A percentile compares a stretch with the other conserved stretches of the same genome.
Conservation (phyloP, 371 early-diverging fungal species). For the Conidiobolus coronatus region DNA sequence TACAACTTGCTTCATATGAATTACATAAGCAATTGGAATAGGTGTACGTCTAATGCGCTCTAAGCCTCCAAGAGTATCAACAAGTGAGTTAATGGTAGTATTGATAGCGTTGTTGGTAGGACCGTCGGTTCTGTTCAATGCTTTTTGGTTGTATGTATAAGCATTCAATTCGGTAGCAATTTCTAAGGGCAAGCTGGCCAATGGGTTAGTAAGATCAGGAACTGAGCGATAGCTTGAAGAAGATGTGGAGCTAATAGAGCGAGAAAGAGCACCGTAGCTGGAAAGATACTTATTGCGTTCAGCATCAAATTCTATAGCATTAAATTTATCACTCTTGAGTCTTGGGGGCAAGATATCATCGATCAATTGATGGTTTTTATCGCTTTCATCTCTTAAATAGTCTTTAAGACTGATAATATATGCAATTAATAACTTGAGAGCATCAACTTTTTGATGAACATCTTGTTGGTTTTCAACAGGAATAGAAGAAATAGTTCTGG, state of each 20-base stretch:
- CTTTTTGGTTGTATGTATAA: conserved; percentile 22
- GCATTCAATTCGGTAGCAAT: conserved; percentile 26
- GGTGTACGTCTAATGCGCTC: conserved; percentile 54
- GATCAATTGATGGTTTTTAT: conserved; percentile 25
- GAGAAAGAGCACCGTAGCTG: background rate
- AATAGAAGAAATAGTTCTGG: conserved; percentile 33
- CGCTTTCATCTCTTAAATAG: conserved; percentile 41
- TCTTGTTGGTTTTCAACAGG: conserved; percentile 23
- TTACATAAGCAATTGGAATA: conserved; percentile 53
- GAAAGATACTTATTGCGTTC: background rate
- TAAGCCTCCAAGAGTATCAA: conserved; percentile 39
- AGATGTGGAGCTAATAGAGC: background rate
- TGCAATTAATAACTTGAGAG: conserved; percentile 44
- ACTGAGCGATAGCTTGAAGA: background rate
- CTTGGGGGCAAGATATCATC: conserved; percentile 21
- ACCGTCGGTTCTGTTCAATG: conserved; percentile 19
- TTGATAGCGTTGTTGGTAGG: conserved; percentile 22
- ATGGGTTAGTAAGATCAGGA: background rate
- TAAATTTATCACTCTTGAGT: background rate
- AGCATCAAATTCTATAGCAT: background rate
- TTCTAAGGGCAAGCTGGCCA: conserved; percentile 24
- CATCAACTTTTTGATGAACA: conserved; percentile 32
- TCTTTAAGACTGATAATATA: conserved; percentile 43
- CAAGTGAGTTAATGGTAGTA: conserved; percentile 19
- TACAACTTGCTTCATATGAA: conserved; percentile 51